These are phyloP conservation scores for Spencermartinsiella ligniputridi DNA, from an alignment of 1,139 yeast genomes.

Conservation along the genomic window DNA sequence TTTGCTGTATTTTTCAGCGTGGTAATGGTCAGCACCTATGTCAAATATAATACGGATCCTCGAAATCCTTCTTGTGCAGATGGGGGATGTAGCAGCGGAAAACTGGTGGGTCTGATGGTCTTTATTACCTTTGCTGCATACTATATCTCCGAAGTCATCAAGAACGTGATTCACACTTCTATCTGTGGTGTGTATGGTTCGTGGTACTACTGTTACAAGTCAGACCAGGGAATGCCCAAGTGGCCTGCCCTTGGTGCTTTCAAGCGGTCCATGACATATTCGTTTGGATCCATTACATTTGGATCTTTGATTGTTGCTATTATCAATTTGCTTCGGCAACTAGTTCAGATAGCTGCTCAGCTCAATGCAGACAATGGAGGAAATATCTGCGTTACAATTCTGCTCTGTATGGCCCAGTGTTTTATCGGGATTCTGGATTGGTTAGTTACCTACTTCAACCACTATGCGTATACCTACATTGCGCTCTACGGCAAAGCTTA, in stretches of 20 bases:
- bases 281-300: constrained; percentile 86
- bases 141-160: constrained; percentile 78
- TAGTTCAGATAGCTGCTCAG: constrained; percentile 46
- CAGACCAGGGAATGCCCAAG: constrained; percentile 77
- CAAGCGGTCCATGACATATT: constrained; percentile 76
- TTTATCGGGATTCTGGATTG: constrained; percentile 66
- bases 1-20: constrained; percentile 63
- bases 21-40: constrained; percentile 70
- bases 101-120: constrained; percentile 59
- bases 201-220: constrained; percentile 77
- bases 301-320: constrained; percentile 81
- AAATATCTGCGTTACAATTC: constrained; percentile 50
- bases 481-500: constrained; percentile 85
- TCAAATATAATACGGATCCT: constrained; percentile 56
- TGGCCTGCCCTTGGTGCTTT: constrained; percentile 81
- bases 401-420: constrained; percentile 52
- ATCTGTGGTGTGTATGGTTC: constrained; percentile 85
- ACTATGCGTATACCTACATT: constrained; percentile 82
- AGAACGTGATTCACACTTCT: constrained; percentile 79
- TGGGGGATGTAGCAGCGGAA: constrained; percentile 63
- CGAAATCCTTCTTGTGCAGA: constrained; percentile 53
- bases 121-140: constrained; percentile 82
- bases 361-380: constrained; percentile 40
- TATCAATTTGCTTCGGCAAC: constrained; percentile 59
- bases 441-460: constrained; percentile 81